A percentile compares a stretch with the other conserved stretches of the same genome.
These are phyloP conservation scores for Eruca vesicaria DNA, from an alignment of 441 rosid genomes.

Conservation along the genomic window DNA sequence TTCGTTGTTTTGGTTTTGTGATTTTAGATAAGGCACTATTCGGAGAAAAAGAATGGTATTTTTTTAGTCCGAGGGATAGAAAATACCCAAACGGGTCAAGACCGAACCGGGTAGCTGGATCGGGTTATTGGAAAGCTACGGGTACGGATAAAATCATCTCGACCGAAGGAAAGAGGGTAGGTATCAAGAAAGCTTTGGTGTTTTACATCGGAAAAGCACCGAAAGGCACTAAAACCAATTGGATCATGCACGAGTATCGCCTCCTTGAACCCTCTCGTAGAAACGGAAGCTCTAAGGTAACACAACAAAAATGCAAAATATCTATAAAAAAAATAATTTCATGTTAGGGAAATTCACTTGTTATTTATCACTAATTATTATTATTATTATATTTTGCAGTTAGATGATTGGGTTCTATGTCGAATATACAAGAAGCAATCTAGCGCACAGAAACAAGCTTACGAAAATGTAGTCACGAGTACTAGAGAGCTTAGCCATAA, in stretches of 20 bases:
- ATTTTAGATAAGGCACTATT: slow-evolving; percentile 71
- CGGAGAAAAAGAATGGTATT: slow-evolving; percentile 97
- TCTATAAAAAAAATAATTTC: not conserved
- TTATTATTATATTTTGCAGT: slow-evolving; percentile 9
- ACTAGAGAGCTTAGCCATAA: slow-evolving; percentile 60
- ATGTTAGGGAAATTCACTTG: too few species aligned
- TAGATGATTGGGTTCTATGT: slow-evolving; percentile 50
- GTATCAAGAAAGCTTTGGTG: slow-evolving; percentile 91
- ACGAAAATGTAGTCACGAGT: slow-evolving; percentile 19
- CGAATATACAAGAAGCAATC: slow-evolving; percentile 62
- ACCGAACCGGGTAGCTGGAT: slow-evolving; percentile 90
- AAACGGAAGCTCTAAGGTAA: slow-evolving; percentile 56
- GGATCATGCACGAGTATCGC: slow-evolving; percentile 99
- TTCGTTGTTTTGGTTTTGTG: not conserved
- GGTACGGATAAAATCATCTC: slow-evolving; percentile 86
- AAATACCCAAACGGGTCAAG: slow-evolving; percentile 94
- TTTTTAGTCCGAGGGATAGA: slow-evolving; percentile 85
- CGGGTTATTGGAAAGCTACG: slow-evolving; percentile 98
- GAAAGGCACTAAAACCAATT: slow-evolving; percentile 86
- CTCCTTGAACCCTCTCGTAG: slow-evolving; percentile 48
- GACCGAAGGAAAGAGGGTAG: slow-evolving; percentile 71
- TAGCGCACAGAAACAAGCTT: slow-evolving; percentile 47
- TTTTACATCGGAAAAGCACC: slow-evolving; percentile 93
- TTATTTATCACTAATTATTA: not conserved
- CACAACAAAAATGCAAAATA: not conserved